Evolutionary conservation across 805 yeast species (phyloP), one percentile per base, ranked within the genome.

Genomic region (Candida golubevii): DNA sequence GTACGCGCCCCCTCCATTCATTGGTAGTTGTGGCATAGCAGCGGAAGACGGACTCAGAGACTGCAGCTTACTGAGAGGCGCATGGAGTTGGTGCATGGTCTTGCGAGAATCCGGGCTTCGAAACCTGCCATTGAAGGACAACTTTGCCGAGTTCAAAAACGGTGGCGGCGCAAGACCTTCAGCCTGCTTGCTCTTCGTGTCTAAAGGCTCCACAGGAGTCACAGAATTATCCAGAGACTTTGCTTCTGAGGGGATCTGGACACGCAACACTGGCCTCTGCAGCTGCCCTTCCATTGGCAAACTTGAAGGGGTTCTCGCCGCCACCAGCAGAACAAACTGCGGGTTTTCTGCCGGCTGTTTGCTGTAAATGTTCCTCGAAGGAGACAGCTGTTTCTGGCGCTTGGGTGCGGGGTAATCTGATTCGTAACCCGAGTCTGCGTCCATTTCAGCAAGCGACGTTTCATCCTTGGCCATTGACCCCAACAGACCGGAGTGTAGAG

Each of bases 181-280:
- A 26, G 43, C 41, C 27, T 38, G 43, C 7, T 38, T 41, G 10
- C 28, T 44, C 31, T 60, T n/a, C 7, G 35, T 52, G 46, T 70
- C 67, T 10, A 71, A 38, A 1, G 79, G 78, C 5, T 80, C 71
- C 23, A 75, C 56, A 0, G 80, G 72, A 26, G 68, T 54, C 41
- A 76, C 71, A 55, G 76, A 60, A 58, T 71, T 70, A 8, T 40
- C 30, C 32, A 42, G 44, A 1, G 61, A 55, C 43, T 67, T 66
- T 42, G 66, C 49, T 55, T 72, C 79, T 6, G 66, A 67, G 1
- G 88, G 88, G n/a, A 83, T 83, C 52, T 80, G 80, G 9, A 83
- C 82, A 44, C 86, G 62, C 36, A 83, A 62, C 1, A 82, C 72
- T 1, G 88, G 88, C 47, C 88, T 62, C 39, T 50, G 57, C 48